Base-by-base conservation (phyloP, 306 rosid genomes). In the Herpetospermum pedunculosum region DNA sequence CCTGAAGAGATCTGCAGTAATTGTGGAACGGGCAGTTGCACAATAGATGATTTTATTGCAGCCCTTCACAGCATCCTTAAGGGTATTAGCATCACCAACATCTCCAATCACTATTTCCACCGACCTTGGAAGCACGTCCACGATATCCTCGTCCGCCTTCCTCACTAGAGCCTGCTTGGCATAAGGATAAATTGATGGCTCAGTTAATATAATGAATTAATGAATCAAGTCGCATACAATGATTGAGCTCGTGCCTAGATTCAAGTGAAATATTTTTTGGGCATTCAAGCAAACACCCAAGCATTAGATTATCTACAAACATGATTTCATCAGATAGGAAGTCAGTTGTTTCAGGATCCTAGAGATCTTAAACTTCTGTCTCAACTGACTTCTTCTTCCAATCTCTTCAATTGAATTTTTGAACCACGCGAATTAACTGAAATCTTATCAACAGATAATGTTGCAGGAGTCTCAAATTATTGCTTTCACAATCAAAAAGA, bases 1-100 rank as follows among this genome's bases (percentile, higher is more conserved):
- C 83, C 98, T 79, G 80, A 77, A 88, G 77, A 94, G 96, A 82
- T 94, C 98, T 44, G 85, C 98, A 21, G 94, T 86, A 67, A 94
- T 85, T 11, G 96, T 19, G 62, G 97, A 94, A 55, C 97, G 91
- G 7, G 98, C 98, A 72, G 98, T 94, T 34, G 98, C 98, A 62
- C 98, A 94, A 64, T 88, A 94, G 57, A 94, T 94, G 38, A 94
- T 86, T 79, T 94, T 94, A 83, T 85, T 89, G 78, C 89, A 91
- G 38, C 91, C 92, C 79, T 91, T 84, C 30, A 94, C 91, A 3
- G 95, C 95, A 21, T 74, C 80, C 75, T 77, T 78, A 69, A 94
- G 81, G 14, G 95, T 80, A 48, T 48, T 9, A 14, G 95, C 92
- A 74, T 91, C 98, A 75, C 98, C 98, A 26, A 94, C 98, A 83